These are phyloP conservation scores for Lactarius sanguifluus DNA, from an alignment of 768 basidiomycete species.

Conservation along the genomic window DNA sequence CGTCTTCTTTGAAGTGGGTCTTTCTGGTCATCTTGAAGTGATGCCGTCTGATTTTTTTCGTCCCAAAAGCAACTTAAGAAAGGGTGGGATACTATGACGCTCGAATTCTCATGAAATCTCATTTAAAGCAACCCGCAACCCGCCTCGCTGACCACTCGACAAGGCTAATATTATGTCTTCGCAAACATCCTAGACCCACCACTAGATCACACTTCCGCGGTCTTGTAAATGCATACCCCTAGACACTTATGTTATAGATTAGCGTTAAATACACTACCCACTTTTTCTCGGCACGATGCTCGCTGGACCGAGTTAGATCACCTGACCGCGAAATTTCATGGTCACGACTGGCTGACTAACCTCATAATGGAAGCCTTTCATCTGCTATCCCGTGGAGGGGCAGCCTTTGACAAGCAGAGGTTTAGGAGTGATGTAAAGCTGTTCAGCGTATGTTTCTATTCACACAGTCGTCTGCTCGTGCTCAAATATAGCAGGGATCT, in stretches of 20 bases:
- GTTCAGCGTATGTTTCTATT: conserved; percentile 53
- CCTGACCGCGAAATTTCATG: conserved; percentile 21
- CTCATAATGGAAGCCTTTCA: conserved; percentile 80
- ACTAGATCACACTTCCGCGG: background rate
- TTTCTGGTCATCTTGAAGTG: background rate
- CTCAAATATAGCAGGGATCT: conserved; percentile 32
- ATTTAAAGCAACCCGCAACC: background rate
- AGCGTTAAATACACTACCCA: background rate
- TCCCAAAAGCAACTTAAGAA: conserved; percentile 65
- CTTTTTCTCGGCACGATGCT: no score
- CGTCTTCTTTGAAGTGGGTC: conserved; percentile 76
- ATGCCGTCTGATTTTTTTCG: background rate
- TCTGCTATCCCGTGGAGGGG: conserved; percentile 83
- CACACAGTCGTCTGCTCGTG: conserved; percentile 4
- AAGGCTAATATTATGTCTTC: background rate
- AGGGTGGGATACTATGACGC: conserved; percentile 45
- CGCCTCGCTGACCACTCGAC: background rate
- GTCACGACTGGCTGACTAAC: background rate
- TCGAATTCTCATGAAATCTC: background rate
- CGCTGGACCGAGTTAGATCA: background rate
- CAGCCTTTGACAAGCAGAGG: conserved; percentile 72
- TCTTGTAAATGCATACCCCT: conserved; percentile 5
- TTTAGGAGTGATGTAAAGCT: conserved; percentile 69
- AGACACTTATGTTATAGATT: background rate
- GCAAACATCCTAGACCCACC: background rate